Evolutionary conservation across 164 flowering plant genomes (phyloP), one percentile per base, ranked within the genome.

Genomic region (Tetracentron sinense): DNA sequence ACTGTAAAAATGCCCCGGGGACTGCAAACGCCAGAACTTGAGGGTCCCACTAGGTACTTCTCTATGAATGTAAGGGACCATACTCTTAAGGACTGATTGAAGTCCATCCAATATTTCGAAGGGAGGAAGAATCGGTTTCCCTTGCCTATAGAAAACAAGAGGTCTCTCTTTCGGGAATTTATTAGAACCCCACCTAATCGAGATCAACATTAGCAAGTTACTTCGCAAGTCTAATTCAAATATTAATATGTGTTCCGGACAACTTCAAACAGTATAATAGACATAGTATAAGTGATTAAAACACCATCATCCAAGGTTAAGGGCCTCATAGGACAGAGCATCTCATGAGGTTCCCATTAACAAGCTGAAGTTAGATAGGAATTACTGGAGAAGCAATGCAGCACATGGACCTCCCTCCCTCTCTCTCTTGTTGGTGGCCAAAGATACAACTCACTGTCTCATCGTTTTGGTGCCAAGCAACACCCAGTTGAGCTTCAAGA

Each of bases 21-120:
- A 92, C 66, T 95, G 97, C 68, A 89, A 69, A 20, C 98, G 87
- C 98, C 97, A 92, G 61, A 95, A 86, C 78, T 90, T 92, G 55
- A 92, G 75, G 19, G 87, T 83, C 60, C 69, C 77, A 20, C 35
- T 57, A 53, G 96, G 97, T 55, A 90, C 66, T 67, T 76, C 75
- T 54, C 69, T 83, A 54, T 87, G 75, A 51, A 92, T 87, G 78
- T 79, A 70, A 14, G 86, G 76, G 51, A 85, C 73, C 92, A 87
- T 90, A 60, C 69, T 79, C 65, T 83, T 68, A 33, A 95, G 84
- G 48, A 90, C 99, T 55, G 73, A 77, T 65, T 80, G 72, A 33
- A 86, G 80, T 23, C 99, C 97, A 68, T 85, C 94, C 25, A 65
- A 52, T 68, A 92, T 79, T 54, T 69, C 82, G 35, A 87, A 81